Base-by-base conservation (phyloP, 2,329 filamentous ascomycete species). In the Calonectria multiphialidica region DNA sequence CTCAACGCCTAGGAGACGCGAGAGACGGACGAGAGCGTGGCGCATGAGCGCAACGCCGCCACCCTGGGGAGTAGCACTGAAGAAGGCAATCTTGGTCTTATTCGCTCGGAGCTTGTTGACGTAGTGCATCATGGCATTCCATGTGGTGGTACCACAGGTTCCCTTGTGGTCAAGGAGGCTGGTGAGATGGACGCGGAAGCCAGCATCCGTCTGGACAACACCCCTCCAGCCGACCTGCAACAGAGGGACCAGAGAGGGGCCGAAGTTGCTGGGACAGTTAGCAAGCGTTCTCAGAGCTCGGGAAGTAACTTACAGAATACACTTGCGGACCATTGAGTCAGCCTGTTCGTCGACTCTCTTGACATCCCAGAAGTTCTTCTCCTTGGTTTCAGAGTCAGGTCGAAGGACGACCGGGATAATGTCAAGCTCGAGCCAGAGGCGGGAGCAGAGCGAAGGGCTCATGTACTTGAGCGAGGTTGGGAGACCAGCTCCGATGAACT, bases 41-140 rank as follows among this genome's bases (percentile, higher is more conserved):
- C 94, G 88, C 94, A 96, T 96, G 62, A 96, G 86, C 6, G 94
- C 94, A 10, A 96, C 94, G 49, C 94, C 94, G 62, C 94, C 94
- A n/a, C 94, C 94, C 80, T 96, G 94, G 2, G 94, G 94, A 1
- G 94, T 96, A 66, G 91, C 91, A 80, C 93, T 95, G 87, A 96
- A 95, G 83, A 95, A 95, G 2, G 93, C 93, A 77, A 95, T 88
- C 80, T 91, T 93, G 72, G 90, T 88, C 69, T 93, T 91, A 62
- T 90, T 88, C 69, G 87, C 80, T 75, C 92, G 92, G 59, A 95
- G 86, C 33, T 90, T 88, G 42, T 89, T 83, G 59, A 90, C 92
- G 76, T 90, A 95, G 63, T 90, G 86, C 78, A 92, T 85, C 47
- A 92, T 90, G 1, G 92, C 87, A 45, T 89, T 85, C 93, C 93